These are phyloP conservation scores for Daldinia childiae DNA, from an alignment of 495 filamentous ascomycete genomes.

Conservation along the genomic window DNA sequence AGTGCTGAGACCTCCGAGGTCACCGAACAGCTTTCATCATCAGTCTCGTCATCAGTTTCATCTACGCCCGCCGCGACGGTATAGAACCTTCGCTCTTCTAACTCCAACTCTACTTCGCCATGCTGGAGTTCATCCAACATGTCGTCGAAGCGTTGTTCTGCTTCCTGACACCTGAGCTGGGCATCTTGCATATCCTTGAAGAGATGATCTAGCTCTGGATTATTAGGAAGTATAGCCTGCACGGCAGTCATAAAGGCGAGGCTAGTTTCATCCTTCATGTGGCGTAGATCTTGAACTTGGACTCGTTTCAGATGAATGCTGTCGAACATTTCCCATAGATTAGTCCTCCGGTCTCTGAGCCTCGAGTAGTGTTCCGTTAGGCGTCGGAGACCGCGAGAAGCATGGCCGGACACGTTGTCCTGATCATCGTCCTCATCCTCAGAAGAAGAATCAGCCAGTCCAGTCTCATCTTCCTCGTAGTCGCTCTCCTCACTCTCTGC, in stretches of 20 bases:
- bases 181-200: slow-evolving; percentile 42
- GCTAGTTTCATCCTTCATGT: slow-evolving; percentile 39
- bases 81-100: slow-evolving; percentile 40
- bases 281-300: slow-evolving; percentile 36
- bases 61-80: slow-evolving; percentile 28
- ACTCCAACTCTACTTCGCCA: slow-evolving; percentile 26
- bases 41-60: slow-evolving; percentile 19
- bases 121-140: slow-evolving; percentile 39
- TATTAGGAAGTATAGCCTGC: slow-evolving; percentile 32
- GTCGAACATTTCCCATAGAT: slow-evolving; percentile 32
- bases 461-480: slow-evolving; percentile 24
- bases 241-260: slow-evolving; percentile 44
- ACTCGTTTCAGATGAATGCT: slow-evolving; percentile 31
- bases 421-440: slow-evolving; percentile 17
- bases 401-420: slow-evolving; percentile 21
- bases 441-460: slow-evolving; percentile 1
- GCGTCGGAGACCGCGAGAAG: slow-evolving; percentile 24
- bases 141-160: slow-evolving; percentile 43
- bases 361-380: slow-evolving; percentile 32
- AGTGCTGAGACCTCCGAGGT: slow-evolving; percentile 36
- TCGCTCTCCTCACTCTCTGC: slow-evolving; percentile 25
- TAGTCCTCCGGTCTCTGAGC: slow-evolving; percentile 35
- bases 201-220: slow-evolving; percentile 31
- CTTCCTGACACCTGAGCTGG: slow-evolving; percentile 33
- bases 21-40: slow-evolving; percentile 30